Percentiles rank a stretch among this genome's conserved stretches.
Evolutionary conservation across 169 alveolate genomes (phyloP).

Genomic region (Cystoisospora suis): DNA sequence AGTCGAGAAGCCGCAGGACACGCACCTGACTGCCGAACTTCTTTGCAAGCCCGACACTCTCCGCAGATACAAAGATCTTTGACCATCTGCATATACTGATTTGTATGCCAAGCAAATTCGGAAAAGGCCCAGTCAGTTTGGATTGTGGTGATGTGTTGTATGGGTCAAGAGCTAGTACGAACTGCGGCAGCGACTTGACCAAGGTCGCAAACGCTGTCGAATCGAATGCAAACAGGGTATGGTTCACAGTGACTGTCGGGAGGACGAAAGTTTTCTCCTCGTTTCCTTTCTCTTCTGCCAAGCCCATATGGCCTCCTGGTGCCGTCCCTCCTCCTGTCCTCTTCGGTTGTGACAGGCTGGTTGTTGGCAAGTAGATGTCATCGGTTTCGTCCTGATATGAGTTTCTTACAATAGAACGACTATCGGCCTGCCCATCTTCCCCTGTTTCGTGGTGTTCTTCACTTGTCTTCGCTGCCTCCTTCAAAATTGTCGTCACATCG

Average conservation of each 20-base stretch:
- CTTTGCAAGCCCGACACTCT: background rate
- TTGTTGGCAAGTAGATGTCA: too few relatives aligned
- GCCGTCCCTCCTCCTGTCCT: too few relatives aligned
- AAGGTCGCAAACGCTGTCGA: background rate
- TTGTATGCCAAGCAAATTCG: slow-evolving; percentile 15
- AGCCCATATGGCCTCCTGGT: too few relatives aligned
- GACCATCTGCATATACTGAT: background rate
- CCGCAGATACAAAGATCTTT: background rate
- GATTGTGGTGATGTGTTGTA: background rate
- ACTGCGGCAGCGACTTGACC: background rate
- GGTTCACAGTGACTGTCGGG: background rate
- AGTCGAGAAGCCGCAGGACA: slow-evolving; percentile 14
- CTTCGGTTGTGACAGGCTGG: too few relatives aligned
- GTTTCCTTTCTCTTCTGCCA: background rate
- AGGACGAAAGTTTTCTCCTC: background rate
- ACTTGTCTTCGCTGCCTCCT: too few relatives aligned
- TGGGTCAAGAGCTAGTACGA: background rate
- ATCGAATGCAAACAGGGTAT: background rate
- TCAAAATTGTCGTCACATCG: too few relatives aligned
- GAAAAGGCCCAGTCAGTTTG: background rate
- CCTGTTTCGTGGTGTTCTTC: too few relatives aligned
- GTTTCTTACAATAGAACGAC: too few relatives aligned
- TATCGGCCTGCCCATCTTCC: too few relatives aligned
- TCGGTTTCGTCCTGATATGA: too few relatives aligned
- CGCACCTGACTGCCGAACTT: background rate